Conservation (phyloP, 768 basidiomycete species). For the Lentinula raphanica region DNA sequence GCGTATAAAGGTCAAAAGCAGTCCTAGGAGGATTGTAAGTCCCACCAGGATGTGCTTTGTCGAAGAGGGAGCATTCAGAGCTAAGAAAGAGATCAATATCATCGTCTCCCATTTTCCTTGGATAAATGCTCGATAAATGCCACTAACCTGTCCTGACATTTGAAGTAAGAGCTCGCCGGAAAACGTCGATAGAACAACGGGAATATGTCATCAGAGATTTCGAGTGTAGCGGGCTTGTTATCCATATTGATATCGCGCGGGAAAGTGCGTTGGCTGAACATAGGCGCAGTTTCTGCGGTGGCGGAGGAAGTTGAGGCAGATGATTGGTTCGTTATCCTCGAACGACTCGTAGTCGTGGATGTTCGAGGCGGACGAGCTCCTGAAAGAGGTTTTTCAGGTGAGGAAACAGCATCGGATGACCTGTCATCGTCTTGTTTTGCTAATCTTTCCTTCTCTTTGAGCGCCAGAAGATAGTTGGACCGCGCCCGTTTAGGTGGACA, state of each 20-base stretch:
- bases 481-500: conserved; percentile 4
- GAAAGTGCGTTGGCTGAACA: conserved; percentile 4
- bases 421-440: background rate
- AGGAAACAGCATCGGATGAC: background rate
- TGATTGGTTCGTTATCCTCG: background rate
- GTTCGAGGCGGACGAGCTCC: background rate
- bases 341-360: background rate
- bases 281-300: background rate
- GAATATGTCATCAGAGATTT: conserved; percentile 5
- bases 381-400: background rate
- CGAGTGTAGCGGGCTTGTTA: background rate
- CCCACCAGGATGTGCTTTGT: conserved; percentile 15
- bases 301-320: background rate
- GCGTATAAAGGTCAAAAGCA: conserved; percentile 69
- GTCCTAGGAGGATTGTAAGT: conserved; percentile 56
- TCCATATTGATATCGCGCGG: background rate
- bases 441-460: background rate
- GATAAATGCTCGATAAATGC: conserved; percentile 5
- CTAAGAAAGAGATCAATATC: background rate
- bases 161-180: conserved; percentile 5
- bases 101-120: background rate
- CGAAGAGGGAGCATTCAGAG: background rate
- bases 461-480: background rate
- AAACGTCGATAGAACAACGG: conserved; percentile 6
- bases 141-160: background rate